Base-by-base conservation (phyloP, 176 grass and related monocot species). In the Musa beccarii region DNA sequence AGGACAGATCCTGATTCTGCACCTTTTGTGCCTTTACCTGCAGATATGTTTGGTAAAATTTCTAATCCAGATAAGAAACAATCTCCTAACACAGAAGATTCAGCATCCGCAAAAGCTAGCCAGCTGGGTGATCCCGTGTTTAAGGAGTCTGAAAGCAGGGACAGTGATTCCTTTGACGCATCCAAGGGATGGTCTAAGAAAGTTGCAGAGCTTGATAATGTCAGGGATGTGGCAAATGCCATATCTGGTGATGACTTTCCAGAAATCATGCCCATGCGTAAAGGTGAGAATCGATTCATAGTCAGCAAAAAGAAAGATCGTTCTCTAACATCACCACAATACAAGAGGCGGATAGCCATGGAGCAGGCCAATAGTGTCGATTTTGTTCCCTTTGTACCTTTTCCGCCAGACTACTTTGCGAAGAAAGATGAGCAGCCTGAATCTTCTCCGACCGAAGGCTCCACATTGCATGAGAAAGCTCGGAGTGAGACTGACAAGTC, bases 271-370 rank as follows among this genome's bases (percentile, higher is more conserved):
- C 95, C 90, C 11, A 85, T 91, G 66, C 84, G 86, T 65, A 99
- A 91, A 81, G 90, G 95, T 52, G 90, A 94, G 83, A 94, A 87
- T 21, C 84, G 86, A 23, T 99, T 99, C 86, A 84, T 99, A 59
- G 78, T 91, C 72, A 91, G 90, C 74, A 99, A 90, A 78, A 99
- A 98, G 79, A 98, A 93, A 55, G 95, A 99, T 22, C 84, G 80
- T 19, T 86, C 90, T 13, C 55, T 93, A 63, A 82, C 80, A 67
- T 89, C 90, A 74, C 88, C 79, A 17, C 95, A 89, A 20, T 87
- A 99, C 78, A 91, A 99, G 79, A 94, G 84, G 69, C 80, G 84
- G 2, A 89, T 82, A 76, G 61, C 92, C 16, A 82, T 91, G 28
- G 84, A 99, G 75, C 88, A 89, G 63, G 84, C 80, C 65, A 86